Conservation (phyloP, 192 early-diverging fungal species). For the Jimgerdemannia flammicorona region DNA sequence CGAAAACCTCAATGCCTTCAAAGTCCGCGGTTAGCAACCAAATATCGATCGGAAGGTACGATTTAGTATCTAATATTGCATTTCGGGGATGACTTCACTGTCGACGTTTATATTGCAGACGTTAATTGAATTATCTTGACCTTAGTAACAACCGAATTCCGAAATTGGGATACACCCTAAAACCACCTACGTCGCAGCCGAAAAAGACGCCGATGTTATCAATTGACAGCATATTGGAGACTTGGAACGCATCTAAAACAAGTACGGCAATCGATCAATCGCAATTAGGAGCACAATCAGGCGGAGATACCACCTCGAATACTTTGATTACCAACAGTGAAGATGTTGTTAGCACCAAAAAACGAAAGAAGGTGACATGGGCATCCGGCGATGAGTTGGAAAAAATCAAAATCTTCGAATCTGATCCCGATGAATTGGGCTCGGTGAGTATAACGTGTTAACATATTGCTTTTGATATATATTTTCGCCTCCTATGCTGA, state of each 20-base stretch:
- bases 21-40: background rate
- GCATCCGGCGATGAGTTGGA: background rate
- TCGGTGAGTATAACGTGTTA: background rate
- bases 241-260: background rate
- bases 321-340: background rate
- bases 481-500: no score
- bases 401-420: conserved; percentile 12
- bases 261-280: background rate
- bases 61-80: no score
- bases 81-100: no score
- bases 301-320: background rate
- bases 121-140: background rate
- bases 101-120: no score
- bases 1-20: background rate
- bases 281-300: background rate
- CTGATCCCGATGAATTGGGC: conserved; percentile 6
- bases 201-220: background rate
- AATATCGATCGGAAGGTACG: no score
- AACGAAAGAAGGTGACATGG: background rate
- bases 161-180: background rate
- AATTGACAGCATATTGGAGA: background rate
- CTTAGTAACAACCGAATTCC: background rate
- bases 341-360: background rate
- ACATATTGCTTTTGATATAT: no score
- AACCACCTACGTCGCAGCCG: background rate